Evolutionary conservation across 176 grass and related monocot species (phyloP), one percentile per base, ranked within the genome.

Genomic region (Poa annua): DNA sequence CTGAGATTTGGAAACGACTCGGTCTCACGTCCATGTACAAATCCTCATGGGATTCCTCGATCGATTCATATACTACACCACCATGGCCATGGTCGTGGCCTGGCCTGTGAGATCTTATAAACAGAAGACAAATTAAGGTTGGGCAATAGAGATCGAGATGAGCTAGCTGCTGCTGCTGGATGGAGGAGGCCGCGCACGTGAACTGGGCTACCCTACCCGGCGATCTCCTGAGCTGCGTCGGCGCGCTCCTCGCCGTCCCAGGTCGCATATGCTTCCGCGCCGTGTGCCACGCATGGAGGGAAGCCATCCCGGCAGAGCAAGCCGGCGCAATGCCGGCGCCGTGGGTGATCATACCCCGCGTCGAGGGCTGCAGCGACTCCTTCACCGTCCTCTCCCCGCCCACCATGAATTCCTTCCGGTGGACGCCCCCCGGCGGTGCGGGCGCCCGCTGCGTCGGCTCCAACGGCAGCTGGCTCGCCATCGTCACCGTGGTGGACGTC

Each of bases 381-480:
- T 82, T 82, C 80, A 44, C 52, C 10, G 22, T 82, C 5, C 34
- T 81, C 34, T 82, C 80, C 34, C 22, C 42, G 38, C 66, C 80
- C 12, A 82, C 66, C 66, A 26, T 20, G 35, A 67, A 60, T 6
- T 24, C 10, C 12, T 60, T 82, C 67, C 52, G 22, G 9, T 82
- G 66, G 80, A 33, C 51, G 22, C 80, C 66, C 4, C 80, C 51
- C 5, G 80, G 36, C 66, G 22, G 80, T 7, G 22, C 1, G 35
- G 2, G 22, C 22, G 21, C 44, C 14, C 80, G 80, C 66, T 72
- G 36, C 66, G 80, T 72, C 80, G 51, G 67, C 50, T 70, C 80
- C 80, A 81, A 41, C 50, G 65, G 50, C 65, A 22, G 49, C n/a
- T 81, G 65, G 79, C 66, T 82, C 35, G 80, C 66, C 80, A 68